A percentile compares a stretch with the other conserved stretches of the same genome.
Evolutionary conservation across 140 eudicot species (phyloP).

Genomic region (Anethum foeniculum): DNA sequence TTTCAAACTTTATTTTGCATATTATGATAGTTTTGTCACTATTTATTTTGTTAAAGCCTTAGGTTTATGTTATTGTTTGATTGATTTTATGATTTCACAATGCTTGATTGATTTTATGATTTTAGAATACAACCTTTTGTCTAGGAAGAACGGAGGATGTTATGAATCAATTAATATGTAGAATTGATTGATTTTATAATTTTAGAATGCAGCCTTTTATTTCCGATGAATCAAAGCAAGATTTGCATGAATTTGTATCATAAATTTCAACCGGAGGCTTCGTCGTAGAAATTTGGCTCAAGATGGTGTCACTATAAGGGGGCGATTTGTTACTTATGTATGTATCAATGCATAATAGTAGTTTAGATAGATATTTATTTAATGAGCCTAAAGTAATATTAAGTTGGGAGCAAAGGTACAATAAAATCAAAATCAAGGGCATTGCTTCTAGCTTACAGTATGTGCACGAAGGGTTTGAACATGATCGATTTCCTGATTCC

Average conservation of each 20-base stretch:
- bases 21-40: too few species aligned
- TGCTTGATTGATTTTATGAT: too few species aligned
- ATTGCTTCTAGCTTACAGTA: constrained; percentile 38
- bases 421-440: constrained; percentile 27
- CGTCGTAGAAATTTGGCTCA: constrained; percentile 44
- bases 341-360: constrained; percentile 47
- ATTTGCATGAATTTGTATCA: constrained; percentile 34
- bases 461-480: constrained; percentile 49
- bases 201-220: neutral
- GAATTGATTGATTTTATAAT: too few species aligned
- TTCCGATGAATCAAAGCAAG: constrained; percentile 38
- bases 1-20: too few species aligned
- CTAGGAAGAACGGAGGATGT: too few species aligned
- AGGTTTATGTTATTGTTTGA: too few species aligned
- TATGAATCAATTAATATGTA: too few species aligned
- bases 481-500: neutral
- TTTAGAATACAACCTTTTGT: too few species aligned
- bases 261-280: constrained; percentile 38
- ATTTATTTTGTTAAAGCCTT: too few species aligned
- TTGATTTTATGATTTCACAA: too few species aligned
- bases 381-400: constrained; percentile 21
- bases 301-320: constrained; percentile 37
- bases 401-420: constrained; percentile 40
- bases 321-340: constrained; percentile 40
- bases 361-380: constrained; percentile 37